Base-by-base conservation (phyloP, 2,329 filamentous ascomycete genomes). In the Fusarium setosum region DNA sequence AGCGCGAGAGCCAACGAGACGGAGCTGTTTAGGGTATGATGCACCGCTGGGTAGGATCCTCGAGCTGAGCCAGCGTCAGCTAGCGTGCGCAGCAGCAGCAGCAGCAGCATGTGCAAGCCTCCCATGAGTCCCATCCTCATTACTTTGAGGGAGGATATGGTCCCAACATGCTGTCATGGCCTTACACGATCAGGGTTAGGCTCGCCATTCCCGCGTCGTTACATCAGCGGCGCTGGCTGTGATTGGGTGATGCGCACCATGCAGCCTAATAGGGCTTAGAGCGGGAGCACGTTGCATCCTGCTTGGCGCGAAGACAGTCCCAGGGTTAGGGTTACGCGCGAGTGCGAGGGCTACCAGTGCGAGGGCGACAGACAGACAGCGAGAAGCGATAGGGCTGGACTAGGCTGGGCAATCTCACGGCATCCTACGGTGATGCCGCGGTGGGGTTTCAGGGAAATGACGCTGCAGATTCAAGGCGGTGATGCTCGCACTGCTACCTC, bases 241-340 rank as follows among this genome's bases (percentile, higher is more conserved):
- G 44, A 52, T 52, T 42, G 49, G 56, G 12, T 18, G 34, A 17
- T 56, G 63, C 63, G 63, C 59, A 17, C 12, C 20, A 37, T 67
- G 10, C 17, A 15, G 32, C 63, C 59, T 20, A 13, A 61, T 61
- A 18, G 18, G 59, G 63, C 47, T 26, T 67, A 67, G 63, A 4
- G 10, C 13, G 45, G 35, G 35, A 34, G 34, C 35, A 29, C 47
- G n/a, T n/a, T n/a, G n/a, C n/a, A n/a, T n/a, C n/a, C n/a, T n/a
- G n/a, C 23, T 50, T 50, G 32, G 20, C 44, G 29, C 18, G 44
- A n/a, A n/a, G 45, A 17, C 15, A 37, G 23, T 29, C 21, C 47
- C 35, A 38, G 34, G 47, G 47, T 49, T 49, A 49, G 45, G 45
- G 31, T 49, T 49, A 37, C 42, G 24, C 20, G 26, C 18, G 42